Percentiles rank a stretch among this genome's conserved stretches.
Evolutionary conservation across 805 yeast genomes (phyloP).

Genomic region (Starmerella kuoi): DNA sequence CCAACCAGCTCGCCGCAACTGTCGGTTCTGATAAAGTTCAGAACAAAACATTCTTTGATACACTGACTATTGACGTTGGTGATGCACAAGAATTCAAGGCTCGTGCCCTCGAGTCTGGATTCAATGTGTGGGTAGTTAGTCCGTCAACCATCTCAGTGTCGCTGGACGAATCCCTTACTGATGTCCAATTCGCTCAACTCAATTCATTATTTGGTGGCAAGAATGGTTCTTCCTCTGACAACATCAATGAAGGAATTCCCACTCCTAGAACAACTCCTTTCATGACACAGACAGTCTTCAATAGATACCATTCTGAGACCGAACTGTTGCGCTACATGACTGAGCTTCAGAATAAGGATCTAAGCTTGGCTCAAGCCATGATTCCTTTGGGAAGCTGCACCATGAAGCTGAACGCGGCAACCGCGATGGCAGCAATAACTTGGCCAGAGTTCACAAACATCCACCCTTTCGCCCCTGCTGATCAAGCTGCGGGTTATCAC

Average conservation of each 20-base stretch:
- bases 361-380: slow-evolving; percentile 92
- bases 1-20: slow-evolving; percentile 55
- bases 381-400: slow-evolving; percentile 96
- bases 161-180: slow-evolving; percentile 76
- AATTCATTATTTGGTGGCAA: slow-evolving; percentile 47
- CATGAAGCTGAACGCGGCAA: slow-evolving; percentile 92
- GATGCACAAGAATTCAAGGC: slow-evolving; percentile 45
- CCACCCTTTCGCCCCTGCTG: slow-evolving; percentile 86
- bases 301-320: slow-evolving; percentile 84
- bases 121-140: slow-evolving; percentile 64
- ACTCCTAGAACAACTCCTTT: slow-evolving; percentile 26
- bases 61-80: slow-evolving; percentile 49
- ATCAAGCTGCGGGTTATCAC: slow-evolving; percentile 80
- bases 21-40: slow-evolving; percentile 37
- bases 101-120: slow-evolving; percentile 49
- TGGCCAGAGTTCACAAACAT: slow-evolving; percentile 85
- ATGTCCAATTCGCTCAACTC: slow-evolving; percentile 46
- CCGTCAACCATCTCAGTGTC: slow-evolving; percentile 57
- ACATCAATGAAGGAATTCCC: slow-evolving; percentile 27
- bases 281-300: slow-evolving; percentile 66
- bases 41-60: slow-evolving; percentile 71
- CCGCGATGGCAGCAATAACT: slow-evolving; percentile 84
- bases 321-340: slow-evolving; percentile 86
- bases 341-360: slow-evolving; percentile 70
- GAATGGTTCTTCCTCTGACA: slow-evolving; percentile 20